Base-by-base conservation (phyloP, 148 eudicot genomes). In the Talinum fruticosum region DNA sequence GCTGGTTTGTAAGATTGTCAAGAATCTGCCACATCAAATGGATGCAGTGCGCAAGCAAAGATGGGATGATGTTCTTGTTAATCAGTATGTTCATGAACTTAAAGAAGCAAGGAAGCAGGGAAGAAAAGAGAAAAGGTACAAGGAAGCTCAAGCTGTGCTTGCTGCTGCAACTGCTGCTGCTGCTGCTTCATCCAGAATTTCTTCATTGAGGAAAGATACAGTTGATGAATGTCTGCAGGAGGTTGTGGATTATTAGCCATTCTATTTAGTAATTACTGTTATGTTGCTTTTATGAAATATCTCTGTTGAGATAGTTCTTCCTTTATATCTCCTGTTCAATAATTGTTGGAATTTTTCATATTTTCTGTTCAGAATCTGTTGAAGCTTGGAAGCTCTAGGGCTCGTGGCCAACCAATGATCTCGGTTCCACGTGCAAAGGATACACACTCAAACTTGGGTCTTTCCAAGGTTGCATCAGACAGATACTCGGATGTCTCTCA, bases 131-230 rank as follows among this genome's bases (percentile, higher is more conserved):
- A 89, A 90, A 80, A 88, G 93, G 83, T 90, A 91, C 79, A 96
- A 87, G 83, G 99, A 96, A 86, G 99, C 99, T 33, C 97, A 93
- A 82, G 97, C 91, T 73, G 90, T 96, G 33, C 87, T 96, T 67
- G 96, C 97, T 70, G 97, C 97, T 81, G 99, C 99, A 44, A 91
- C 97, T 80, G 99, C 97, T 75, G 99, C 97, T 3, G 99, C 96
- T 71, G 97, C 99, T 69, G 90, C 97, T 72, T 93, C 99, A 66
- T 91, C 94, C 78, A 84, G 99, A 83, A 79, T 82, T 44, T 92
- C 98, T 54, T 91, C 99, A 37, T 79, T 91, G 53, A 89, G 99
- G 87, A 96, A 91, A 79, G 99, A 96, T 77, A 34, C 84, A 13
- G 75, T 76, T 5, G 95, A 96, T 73, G 99, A 96, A 80, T 83